Base-by-base conservation (phyloP, 495 filamentous ascomycete species). In the Clavariopsis aquatica region DNA sequence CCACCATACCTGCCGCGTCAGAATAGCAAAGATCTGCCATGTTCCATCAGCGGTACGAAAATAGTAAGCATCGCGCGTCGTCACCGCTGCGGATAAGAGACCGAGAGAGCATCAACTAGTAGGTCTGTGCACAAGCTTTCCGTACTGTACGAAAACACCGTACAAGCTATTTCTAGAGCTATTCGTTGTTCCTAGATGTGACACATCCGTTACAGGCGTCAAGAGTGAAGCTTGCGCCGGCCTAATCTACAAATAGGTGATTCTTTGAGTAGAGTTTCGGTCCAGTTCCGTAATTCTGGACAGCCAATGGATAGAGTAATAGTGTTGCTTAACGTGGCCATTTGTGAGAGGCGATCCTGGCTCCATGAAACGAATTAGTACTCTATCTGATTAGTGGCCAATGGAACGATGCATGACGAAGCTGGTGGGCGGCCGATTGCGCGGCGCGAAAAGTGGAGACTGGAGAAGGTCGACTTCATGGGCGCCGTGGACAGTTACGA, bases 381-480 rank as follows among this genome's bases (percentile, higher is more conserved):
- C 31, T 45, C 23, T 57, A 41, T 57, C 31, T 17, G 31, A 56
- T 22, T 56, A 57, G 54, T 57, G 43, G 10, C 8, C 38, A 15
- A 17, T 45, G 36, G 13, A 41, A 7, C 20, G 52, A 34, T 45
- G 54, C 31, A 57, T 45, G 54, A 57, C 31, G 54, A 57, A 34
- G 54, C 54, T 41, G 54, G 54, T 41, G 54, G 54, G 31, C 19
- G 7, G 19, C 15, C 20, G 54, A 57, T 41, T 45, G 36, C 36
- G 55, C 23, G 34, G 55, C 38, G n/a, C n/a, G 41, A 43, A 43
- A 43, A 43, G 38, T 43, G 38, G 38, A 17, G 38, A 17, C 15
- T 43, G 13, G 4, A 9, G 38, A n/a, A 34, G 31, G 12, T 34
- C 12, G 31, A 12, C 31, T 34, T 34, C 31, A 34, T 34, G 31